phyloP scores from a whole-genome alignment of 1,139 yeast genomes.

The Sugiyamaella neomexicana region DNA sequence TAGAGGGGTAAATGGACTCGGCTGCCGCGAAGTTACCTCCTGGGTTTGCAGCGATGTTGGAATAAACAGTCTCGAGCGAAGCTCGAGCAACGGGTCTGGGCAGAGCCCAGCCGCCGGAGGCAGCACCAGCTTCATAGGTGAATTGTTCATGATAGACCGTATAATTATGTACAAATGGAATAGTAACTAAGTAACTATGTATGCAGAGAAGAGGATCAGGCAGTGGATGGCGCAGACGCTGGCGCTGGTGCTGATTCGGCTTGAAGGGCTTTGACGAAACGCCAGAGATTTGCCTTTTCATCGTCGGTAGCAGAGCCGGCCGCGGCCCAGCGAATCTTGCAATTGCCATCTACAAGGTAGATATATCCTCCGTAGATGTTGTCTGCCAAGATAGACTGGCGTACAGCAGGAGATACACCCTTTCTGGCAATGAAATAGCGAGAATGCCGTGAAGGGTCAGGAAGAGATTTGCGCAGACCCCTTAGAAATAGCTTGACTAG shows the following conservation, averaged over 20 bases:
- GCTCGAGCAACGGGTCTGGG: too few species aligned
- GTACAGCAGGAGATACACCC: conserved; percentile 57
- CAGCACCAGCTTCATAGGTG: too few species aligned
- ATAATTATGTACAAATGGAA: too few species aligned
- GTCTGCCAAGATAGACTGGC: conserved; percentile 63
- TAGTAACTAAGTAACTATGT: too few species aligned
- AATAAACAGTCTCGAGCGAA: too few species aligned
- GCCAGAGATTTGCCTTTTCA: conserved; percentile 67
- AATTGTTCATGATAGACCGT: too few species aligned
- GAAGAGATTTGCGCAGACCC: conserved; percentile 49
- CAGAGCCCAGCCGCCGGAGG: too few species aligned
- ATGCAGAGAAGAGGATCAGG: neutral
- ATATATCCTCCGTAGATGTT: conserved; percentile 84
- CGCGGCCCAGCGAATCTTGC: conserved; percentile 87
- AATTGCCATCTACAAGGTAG: conserved; percentile 69
- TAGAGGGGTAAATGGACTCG: too few species aligned
- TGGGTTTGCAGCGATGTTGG: too few species aligned
- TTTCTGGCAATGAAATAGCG: conserved; percentile 65
- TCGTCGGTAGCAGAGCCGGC: conserved; percentile 72
- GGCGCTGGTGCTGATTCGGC: conserved; percentile 12
- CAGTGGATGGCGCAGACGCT: too few species aligned
- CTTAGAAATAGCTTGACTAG: conserved; percentile 51
- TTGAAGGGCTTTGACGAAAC: conserved; percentile 48
- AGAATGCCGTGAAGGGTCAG: conserved; percentile 48
- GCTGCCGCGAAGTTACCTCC: too few species aligned